Evolutionary conservation across 2,329 filamentous ascomycete species (phyloP).

Genomic region (Penicillium sp.): DNA sequence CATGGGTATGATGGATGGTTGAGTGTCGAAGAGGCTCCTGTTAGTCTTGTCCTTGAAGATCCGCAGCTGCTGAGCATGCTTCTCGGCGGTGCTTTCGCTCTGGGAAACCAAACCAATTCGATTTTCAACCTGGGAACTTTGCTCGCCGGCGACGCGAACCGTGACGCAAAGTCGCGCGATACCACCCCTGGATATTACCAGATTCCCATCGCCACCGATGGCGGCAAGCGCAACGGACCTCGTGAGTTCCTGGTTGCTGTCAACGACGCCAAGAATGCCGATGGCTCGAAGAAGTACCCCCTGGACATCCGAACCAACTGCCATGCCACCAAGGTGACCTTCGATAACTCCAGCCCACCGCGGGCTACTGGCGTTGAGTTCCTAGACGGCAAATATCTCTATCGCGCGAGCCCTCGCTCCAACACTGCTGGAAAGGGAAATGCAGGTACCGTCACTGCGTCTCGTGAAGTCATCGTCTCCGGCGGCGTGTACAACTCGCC

Average conservation of each 20-base stretch:
- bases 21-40: conserved; percentile 34
- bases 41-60: conserved; percentile 58
- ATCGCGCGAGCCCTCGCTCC: conserved; percentile 51
- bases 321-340: conserved; percentile 52
- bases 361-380: conserved; percentile 56
- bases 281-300: conserved; percentile 51
- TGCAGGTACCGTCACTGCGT: conserved; percentile 47
- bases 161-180: conserved; percentile 52
- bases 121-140: conserved; percentile 51
- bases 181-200: conserved; percentile 58
- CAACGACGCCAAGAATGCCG: conserved; percentile 26
- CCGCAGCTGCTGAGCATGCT: conserved; percentile 58
- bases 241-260: conserved; percentile 49
- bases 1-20: conserved; percentile 47
- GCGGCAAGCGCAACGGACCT: conserved; percentile 28
- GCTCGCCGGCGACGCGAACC: conserved; percentile 58
- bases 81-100: conserved; percentile 56
- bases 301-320: conserved; percentile 59
- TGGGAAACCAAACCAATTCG: conserved; percentile 51
- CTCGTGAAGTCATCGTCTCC: conserved; percentile 53
- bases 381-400: conserved; percentile 52
- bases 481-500: conserved; percentile 66
- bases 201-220: conserved; percentile 56
- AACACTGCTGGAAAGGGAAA: conserved; percentile 32
- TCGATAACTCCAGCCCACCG: conserved; percentile 45